Conservation (phyloP, 164 flowering plant species). For the Platanus orientalis region DNA sequence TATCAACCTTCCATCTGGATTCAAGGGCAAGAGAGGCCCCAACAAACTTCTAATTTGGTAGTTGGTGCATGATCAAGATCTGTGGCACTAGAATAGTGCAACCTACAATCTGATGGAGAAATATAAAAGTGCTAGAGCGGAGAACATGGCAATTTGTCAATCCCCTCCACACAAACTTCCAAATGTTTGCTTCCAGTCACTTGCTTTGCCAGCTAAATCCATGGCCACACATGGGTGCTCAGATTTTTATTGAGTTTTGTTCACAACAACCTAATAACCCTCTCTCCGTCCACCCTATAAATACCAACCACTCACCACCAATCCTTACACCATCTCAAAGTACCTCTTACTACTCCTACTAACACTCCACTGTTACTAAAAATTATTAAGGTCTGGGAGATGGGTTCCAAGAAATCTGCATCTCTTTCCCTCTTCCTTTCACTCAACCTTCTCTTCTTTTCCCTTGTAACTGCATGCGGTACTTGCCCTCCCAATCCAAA, state of each 20-base stretch:
- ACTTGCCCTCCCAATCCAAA: constrained; percentile 28
- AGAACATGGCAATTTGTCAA: constrained; percentile 15
- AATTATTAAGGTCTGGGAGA: constrained; percentile 14
- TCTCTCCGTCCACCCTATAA: constrained; percentile 6
- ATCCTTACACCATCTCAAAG: constrained; percentile 5
- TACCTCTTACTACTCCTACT: neutral
- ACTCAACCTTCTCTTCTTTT: constrained; percentile 48
- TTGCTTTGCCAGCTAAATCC: constrained; percentile 28
- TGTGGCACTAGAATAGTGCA: too few relatives aligned
- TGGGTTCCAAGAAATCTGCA: constrained; percentile 43
- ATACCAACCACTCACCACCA: constrained; percentile 6
- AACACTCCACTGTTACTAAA: too few relatives aligned
- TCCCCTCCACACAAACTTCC: constrained; percentile 25
- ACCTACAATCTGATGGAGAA: too few relatives aligned
- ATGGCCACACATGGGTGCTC: constrained; percentile 17
- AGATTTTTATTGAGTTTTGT: neutral
- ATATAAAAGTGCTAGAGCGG: too few relatives aligned
- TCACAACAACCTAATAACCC: neutral
- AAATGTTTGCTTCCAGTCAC: constrained; percentile 10
- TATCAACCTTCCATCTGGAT: too few relatives aligned
- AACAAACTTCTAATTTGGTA: too few relatives aligned
- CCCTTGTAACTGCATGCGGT: constrained; percentile 34
- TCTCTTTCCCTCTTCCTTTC: constrained; percentile 40
- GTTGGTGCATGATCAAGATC: too few relatives aligned
- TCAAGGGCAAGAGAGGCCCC: too few relatives aligned